These are phyloP conservation scores for Ambrosiella beaveri DNA, from an alignment of 2,329 filamentous ascomycete genomes.

Conservation along the genomic window DNA sequence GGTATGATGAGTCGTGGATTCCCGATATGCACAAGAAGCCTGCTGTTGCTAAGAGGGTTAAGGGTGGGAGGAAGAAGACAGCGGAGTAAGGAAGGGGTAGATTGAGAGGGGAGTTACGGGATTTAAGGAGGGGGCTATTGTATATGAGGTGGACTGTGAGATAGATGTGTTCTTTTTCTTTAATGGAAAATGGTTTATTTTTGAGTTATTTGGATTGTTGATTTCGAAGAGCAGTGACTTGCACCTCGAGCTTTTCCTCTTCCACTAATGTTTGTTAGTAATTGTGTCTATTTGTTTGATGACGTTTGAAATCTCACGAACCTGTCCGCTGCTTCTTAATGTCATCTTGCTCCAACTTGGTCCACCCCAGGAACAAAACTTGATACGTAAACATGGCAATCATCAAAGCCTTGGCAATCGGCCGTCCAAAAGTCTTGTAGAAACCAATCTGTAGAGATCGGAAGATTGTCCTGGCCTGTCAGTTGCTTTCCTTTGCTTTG, in stretches of 20 bases:
- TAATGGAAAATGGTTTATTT: neutral
- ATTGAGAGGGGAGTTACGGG: neutral
- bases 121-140: neutral
- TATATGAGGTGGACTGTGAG: neutral
- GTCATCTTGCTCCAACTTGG: slow-evolving; percentile 58
- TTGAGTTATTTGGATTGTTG: no score
- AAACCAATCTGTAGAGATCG: slow-evolving; percentile 36
- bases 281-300: neutral
- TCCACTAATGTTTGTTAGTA: no score
- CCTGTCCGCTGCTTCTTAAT: slow-evolving; percentile 18
- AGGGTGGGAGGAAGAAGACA: slow-evolving; percentile 34
- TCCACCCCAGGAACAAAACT: slow-evolving; percentile 56
- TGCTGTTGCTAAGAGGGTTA: slow-evolving; percentile 52
- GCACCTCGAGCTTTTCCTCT: no score
- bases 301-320: neutral
- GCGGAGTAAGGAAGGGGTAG: slow-evolving; percentile 2
- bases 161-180: neutral
- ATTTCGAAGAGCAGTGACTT: no score
- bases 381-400: slow-evolving; percentile 67
- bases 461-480: no score
- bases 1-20: slow-evolving; percentile 88
- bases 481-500: neutral
- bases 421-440: slow-evolving; percentile 58
- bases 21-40: slow-evolving; percentile 77
- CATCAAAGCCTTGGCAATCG: slow-evolving; percentile 56